Evolutionary conservation across 1,284 basidiomycete species (phyloP).

Genomic region (Moniliophthora roreri): DNA sequence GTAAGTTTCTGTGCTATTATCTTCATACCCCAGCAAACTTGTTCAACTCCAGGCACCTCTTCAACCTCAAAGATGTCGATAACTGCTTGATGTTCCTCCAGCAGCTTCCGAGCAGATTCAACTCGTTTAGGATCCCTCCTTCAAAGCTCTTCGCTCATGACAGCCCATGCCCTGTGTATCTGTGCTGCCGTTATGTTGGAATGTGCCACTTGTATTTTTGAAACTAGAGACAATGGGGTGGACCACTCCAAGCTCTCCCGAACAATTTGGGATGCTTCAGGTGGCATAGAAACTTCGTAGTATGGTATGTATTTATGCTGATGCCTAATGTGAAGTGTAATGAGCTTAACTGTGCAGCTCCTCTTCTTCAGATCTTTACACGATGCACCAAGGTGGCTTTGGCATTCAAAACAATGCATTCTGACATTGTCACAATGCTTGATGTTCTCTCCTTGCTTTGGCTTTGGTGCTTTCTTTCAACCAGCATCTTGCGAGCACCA

Average conservation of each 20-base stretch:
- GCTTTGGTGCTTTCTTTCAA: background rate
- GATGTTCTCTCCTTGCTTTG: background rate
- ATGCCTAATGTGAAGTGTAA: background rate
- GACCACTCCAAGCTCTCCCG: background rate
- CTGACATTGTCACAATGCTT: background rate
- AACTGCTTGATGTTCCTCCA: background rate
- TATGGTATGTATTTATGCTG: background rate
- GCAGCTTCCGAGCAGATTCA: background rate
- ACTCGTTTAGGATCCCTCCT: slow-evolving; percentile 2
- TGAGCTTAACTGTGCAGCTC: background rate
- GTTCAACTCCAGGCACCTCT: background rate
- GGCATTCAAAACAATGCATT: background rate
- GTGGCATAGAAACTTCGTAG: background rate
- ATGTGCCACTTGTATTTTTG: background rate
- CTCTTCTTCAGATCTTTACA: background rate
- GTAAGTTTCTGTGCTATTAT: background rate
- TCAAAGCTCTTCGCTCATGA: slow-evolving; percentile 13
- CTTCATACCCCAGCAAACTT: slow-evolving; percentile 6
- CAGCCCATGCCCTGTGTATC: slow-evolving; percentile 6
- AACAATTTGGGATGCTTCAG: background rate
- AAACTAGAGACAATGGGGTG: background rate
- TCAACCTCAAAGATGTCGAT: slow-evolving; percentile 2
- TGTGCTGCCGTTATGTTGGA: slow-evolving; percentile 3
- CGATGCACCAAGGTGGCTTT: background rate
- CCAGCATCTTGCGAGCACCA: too few relatives aligned